phyloP scores from a whole-genome alignment of 495 filamentous ascomycete species.

The Lophium mytilinum region DNA sequence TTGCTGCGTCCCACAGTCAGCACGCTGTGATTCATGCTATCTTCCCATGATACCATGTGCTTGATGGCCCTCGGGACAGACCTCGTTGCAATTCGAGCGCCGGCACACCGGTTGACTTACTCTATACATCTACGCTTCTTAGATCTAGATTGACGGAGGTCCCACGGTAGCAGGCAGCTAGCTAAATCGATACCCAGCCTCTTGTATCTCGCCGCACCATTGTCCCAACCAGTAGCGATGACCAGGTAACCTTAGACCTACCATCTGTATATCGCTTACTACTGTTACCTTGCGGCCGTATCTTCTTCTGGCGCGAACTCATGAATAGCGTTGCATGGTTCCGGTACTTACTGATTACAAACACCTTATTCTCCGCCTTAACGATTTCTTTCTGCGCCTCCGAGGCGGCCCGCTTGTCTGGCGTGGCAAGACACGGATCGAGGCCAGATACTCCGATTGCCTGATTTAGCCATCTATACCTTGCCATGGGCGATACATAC shows the following conservation, averaged over 20 bases:
- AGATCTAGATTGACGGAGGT: conserved; percentile 18
- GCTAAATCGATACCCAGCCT: conserved; percentile 3
- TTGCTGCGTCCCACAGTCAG: neutral
- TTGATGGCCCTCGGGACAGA: neutral
- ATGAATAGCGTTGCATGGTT: conserved; percentile 11
- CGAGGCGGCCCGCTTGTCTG: neutral
- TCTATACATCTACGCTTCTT: neutral
- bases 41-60: neutral
- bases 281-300: conserved; percentile 26
- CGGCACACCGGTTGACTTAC: conserved; percentile 7
- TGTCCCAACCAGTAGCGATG: conserved; percentile 18
- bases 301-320: conserved; percentile 12
- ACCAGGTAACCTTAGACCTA: conserved; percentile 4
- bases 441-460: neutral
- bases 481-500: neutral
- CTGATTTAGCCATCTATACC: neutral
- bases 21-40: neutral
- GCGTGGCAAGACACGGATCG: neutral
- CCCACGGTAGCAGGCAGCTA: neutral
- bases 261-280: conserved; percentile 22
- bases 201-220: conserved; percentile 18
- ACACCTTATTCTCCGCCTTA: conserved; percentile 1
- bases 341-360: conserved; percentile 13
- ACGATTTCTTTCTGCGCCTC: neutral
- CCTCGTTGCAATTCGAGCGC: neutral